These are phyloP conservation scores for Annulohypoxylon moriforme DNA, from an alignment of 495 filamentous ascomycete species.

Conservation along the genomic window DNA sequence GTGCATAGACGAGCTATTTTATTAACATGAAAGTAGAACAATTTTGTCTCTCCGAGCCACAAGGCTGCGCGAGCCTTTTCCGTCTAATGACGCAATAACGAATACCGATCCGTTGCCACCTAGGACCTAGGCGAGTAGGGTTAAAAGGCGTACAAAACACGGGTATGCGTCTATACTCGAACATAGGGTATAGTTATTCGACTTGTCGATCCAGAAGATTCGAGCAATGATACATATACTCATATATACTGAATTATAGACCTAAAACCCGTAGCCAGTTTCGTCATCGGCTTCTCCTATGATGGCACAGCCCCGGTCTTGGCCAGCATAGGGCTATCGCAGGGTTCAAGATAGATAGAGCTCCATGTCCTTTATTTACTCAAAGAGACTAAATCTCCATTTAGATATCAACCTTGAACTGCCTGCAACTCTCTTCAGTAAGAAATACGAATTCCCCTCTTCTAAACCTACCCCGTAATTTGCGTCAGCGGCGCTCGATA, in stretches of 20 bases:
- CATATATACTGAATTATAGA: not conserved
- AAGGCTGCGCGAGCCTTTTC: too few species aligned
- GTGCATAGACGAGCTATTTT: too few species aligned
- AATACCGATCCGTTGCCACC: too few species aligned
- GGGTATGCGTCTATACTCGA: not conserved
- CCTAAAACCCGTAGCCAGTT: not conserved
- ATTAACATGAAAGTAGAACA: too few species aligned
- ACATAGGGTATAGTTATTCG: not conserved
- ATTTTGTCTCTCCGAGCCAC: not conserved
- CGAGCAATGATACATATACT: not conserved
- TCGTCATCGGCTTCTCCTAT: slow-evolving; percentile 27
- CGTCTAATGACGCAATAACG: too few species aligned
- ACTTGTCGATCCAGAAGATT: not conserved
- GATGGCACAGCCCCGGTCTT: slow-evolving; percentile 21
- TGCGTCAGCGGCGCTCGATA: slow-evolving; percentile 17
- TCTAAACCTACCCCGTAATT: not conserved
- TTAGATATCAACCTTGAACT: not conserved
- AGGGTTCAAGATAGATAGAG: too few species aligned
- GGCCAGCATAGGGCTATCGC: not conserved
- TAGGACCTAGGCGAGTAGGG: too few species aligned
- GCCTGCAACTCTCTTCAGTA: not conserved
- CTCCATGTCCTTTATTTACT: too few species aligned
- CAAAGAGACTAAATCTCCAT: not conserved
- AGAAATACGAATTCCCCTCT: slow-evolving; percentile 12
- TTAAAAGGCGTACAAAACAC: too few species aligned